A percentile compares a stretch with the other conserved stretches of the same genome.
These are phyloP conservation scores for Colletotrichum lentis DNA, from an alignment of 2,329 filamentous ascomycete species.

Conservation along the genomic window DNA sequence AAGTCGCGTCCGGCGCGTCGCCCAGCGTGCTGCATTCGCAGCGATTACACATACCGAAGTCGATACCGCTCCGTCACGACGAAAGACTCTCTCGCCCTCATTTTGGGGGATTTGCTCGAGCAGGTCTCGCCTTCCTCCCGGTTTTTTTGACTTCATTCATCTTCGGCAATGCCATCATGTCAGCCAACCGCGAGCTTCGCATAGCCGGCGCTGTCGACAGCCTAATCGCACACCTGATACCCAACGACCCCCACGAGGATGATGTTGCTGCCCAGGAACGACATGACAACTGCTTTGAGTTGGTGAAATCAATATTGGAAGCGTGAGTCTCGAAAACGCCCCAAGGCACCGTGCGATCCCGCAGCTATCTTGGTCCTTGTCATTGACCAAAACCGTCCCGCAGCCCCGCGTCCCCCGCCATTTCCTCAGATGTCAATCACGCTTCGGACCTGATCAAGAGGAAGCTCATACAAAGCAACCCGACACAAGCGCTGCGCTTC, in stretches of 20 bases:
- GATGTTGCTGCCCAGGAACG: conserved; percentile 74
- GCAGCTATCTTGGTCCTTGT: background rate
- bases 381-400: conserved; percentile 20
- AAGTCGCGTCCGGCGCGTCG: conserved; percentile 38
- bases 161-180: conserved; percentile 38
- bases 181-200: conserved; percentile 60
- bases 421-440: conserved; percentile 83
- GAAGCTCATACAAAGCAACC: conserved; percentile 80
- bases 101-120: background rate
- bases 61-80: conserved; percentile 6
- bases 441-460: conserved; percentile 92
- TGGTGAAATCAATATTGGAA: conserved; percentile 61
- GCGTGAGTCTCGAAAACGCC: conserved; percentile 50
- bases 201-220: conserved; percentile 81
- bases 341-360: background rate
- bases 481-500: conserved; percentile 81
- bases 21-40: conserved; percentile 13
- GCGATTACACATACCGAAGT: conserved; percentile 21
- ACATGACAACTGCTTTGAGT: conserved; percentile 67
- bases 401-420: conserved; percentile 60
- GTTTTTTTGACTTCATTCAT: conserved; percentile 10
- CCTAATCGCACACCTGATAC: conserved; percentile 78
- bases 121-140: background rate
- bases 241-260: conserved; percentile 70
- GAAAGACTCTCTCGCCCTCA: background rate